Evolutionary conservation across 345 rosid species (phyloP).

Genomic region (Rhodamnia argentea): DNA sequence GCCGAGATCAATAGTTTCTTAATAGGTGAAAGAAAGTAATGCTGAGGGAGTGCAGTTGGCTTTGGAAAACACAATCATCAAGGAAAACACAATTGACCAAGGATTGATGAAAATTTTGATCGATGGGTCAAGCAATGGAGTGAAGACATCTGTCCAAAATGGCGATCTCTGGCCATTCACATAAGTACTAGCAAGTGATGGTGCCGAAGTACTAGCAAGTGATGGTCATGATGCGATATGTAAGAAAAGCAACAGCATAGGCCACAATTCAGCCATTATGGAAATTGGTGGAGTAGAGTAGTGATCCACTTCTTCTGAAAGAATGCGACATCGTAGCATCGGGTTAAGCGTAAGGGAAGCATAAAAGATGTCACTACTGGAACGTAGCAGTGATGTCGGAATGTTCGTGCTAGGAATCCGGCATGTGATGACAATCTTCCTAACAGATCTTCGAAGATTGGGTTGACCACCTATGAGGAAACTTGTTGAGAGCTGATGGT

Average conservation of each 20-base stretch:
- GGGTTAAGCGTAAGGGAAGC: neutral
- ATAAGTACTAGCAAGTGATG: neutral
- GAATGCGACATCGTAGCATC: neutral
- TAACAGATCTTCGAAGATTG: neutral
- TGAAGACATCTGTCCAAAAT: neutral
- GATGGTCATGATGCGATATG: no score
- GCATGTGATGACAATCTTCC: neutral
- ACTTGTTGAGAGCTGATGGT: no score
- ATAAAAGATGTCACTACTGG: neutral
- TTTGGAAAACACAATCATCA: neutral
- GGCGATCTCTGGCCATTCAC: neutral
- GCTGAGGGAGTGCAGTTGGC: neutral
- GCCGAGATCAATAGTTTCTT: neutral
- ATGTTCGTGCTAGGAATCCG: neutral
- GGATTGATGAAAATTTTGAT: neutral
- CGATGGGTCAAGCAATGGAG: neutral
- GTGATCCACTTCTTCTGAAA: neutral
- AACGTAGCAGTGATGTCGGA: neutral
- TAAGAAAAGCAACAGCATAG: neutral
- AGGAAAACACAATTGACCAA: neutral
- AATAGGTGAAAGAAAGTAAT: neutral
- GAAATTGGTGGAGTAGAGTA: neutral
- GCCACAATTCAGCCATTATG: neutral
- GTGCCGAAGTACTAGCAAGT: neutral
- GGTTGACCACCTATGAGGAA: neutral